Evolutionary conservation across 1,284 basidiomycete genomes (phyloP), one percentile per base, ranked within the genome.

Genomic region (Malassezia equina): DNA sequence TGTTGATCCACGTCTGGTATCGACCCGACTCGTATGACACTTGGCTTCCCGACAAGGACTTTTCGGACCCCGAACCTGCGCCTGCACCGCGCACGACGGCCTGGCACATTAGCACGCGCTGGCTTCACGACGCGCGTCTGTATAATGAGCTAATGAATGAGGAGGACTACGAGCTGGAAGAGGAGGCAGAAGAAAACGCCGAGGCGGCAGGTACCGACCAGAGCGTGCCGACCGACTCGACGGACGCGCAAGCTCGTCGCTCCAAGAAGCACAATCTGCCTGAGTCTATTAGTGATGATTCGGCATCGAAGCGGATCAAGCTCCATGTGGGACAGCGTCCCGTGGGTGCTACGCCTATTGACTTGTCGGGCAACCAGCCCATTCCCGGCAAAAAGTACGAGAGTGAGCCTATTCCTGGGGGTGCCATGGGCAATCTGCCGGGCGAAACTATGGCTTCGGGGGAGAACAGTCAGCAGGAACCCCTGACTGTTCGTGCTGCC

Each of bases 101-200:
- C 1, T 73, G 71, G 69, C 58, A 62, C 44, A 43, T 74, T 28
- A 58, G 63, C 34, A 48, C 63, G 15, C 62, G 64, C 29, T 74
- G 72, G 72, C 64, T 74, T 13, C 54, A 61, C 7, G 72, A 74
- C 57, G 52, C 67, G 19, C 59, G 62, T 7, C 50, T 64, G 21
- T 74, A 65, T 63, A 74, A 74, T 57, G 72, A 74, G 63, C 48
- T 66, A 34, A 74, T 74, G 72, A 74, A 74, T 49, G 64, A 71
- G 57, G 72, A 74, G 42, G 72, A 74, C 57, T 74, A 74, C 52
- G 72, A 74, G 47, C 48, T 61, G 47, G 67, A 69, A 13, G 64
- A 66, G 24, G 54, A 60, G 7, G 19, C 42, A 24, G 42, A 55
- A n/a, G 28, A 25, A 21, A 31, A 21, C 21, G 41, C 47, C 3